A percentile compares a stretch with the other conserved stretches of the same genome.
These are phyloP conservation scores for Pezicula rhizophila DNA, from an alignment of 2,329 filamentous ascomycete species.

Conservation along the genomic window DNA sequence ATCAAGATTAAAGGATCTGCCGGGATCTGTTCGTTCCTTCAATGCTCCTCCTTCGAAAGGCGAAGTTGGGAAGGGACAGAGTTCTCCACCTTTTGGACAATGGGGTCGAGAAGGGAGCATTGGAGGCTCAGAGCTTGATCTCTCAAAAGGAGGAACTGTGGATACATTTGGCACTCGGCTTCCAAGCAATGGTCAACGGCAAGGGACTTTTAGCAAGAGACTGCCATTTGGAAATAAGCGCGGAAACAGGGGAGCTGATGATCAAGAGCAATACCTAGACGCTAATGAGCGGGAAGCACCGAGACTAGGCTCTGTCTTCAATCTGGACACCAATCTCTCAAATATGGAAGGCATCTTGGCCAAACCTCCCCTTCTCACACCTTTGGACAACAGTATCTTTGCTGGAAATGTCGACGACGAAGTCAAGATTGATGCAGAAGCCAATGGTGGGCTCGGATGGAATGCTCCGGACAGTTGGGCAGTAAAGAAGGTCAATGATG, in stretches of 20 bases:
- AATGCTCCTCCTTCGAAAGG: slow-evolving; percentile 24
- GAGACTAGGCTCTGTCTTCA: slow-evolving; percentile 52
- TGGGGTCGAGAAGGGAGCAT: slow-evolving; percentile 25
- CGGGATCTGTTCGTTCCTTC: slow-evolving; percentile 48
- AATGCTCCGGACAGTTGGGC: slow-evolving; percentile 96
- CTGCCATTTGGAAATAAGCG: slow-evolving; percentile 57
- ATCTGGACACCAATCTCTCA: slow-evolving; percentile 79
- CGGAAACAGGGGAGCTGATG: slow-evolving; percentile 41
- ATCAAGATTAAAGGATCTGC: slow-evolving; percentile 40
- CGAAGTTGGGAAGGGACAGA: slow-evolving; percentile 15
- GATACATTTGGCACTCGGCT: slow-evolving; percentile 7
- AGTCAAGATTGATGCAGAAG: slow-evolving; percentile 21
- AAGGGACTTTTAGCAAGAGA: slow-evolving; percentile 37
- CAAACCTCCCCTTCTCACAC: slow-evolving; percentile 63
- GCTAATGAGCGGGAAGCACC: slow-evolving; percentile 12
- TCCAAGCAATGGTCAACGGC: slow-evolving; percentile 9
- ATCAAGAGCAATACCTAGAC: slow-evolving; percentile 44
- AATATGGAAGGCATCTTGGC: slow-evolving; percentile 90
- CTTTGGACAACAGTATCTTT: slow-evolving; percentile 54
- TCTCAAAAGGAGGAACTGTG: slow-evolving; percentile 15
- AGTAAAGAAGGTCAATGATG: slow-evolving; percentile 68
- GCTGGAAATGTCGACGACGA: slow-evolving; percentile 38
- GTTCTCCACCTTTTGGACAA: slow-evolving; percentile 20
- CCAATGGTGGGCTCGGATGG: slow-evolving; percentile 55
- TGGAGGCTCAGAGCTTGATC: slow-evolving; percentile 21